phyloP scores from a whole-genome alignment of 129 eudicot species.

The Flaveria brownii region DNA sequence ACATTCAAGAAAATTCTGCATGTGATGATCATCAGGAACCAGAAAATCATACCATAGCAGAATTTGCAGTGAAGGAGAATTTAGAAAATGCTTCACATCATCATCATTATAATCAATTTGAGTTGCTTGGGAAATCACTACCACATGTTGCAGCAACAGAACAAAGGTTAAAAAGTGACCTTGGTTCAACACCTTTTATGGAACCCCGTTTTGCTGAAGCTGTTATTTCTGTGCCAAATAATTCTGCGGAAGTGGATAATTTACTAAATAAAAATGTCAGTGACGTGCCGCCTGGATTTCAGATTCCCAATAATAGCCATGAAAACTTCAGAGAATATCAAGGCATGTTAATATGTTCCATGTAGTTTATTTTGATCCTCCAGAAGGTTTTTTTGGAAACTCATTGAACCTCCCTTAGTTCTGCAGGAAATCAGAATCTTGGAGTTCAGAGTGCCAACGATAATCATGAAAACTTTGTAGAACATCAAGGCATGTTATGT shows the following conservation, averaged over 20 bases:
- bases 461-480: conserved; percentile 31
- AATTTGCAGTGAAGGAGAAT: conserved; percentile 43
- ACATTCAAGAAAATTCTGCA: conserved; percentile 67
- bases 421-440: conserved; percentile 22
- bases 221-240: conserved; percentile 32
- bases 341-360: conserved; percentile 24
- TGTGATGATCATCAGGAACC: conserved; percentile 75
- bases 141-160: conserved; percentile 30
- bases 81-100: conserved; percentile 41
- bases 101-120: conserved; percentile 32
- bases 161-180: conserved; percentile 20
- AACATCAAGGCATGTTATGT: conserved; percentile 31
- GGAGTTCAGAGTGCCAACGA: conserved; percentile 21
- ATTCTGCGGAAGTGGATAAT: conserved; percentile 17
- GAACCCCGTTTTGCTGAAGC: conserved; percentile 28
- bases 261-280: conserved; percentile 23
- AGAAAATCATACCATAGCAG: conserved; percentile 51
- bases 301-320: conserved; percentile 21
- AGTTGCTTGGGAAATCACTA: conserved; percentile 32
- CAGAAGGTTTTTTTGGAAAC: conserved; percentile 25
- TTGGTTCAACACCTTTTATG: conserved; percentile 35
- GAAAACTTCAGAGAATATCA: conserved; percentile 32
- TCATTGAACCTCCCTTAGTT: conserved; percentile 4
- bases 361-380: neutral
- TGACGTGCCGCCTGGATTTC: conserved; percentile 24